Conservation (phyloP, 768 basidiomycete species). For the Bullera alba region DNA sequence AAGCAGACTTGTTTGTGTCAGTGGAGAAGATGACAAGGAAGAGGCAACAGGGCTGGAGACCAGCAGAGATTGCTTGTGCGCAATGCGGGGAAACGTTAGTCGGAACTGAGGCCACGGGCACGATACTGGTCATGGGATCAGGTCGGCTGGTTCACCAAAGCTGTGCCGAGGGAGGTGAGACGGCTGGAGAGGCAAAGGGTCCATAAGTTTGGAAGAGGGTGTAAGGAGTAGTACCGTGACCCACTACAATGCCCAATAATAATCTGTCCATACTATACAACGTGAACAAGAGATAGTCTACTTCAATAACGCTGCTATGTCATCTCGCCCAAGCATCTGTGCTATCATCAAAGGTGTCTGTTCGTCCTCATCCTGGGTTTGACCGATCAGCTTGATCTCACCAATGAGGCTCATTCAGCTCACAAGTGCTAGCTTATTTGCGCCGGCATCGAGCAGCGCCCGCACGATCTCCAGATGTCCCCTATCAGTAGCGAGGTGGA, state of each 20-base stretch:
- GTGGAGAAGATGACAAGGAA: constrained; percentile 53
- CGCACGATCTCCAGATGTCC: constrained; percentile 59
- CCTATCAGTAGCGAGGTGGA: constrained; percentile 81
- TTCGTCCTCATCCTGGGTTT: constrained; percentile 61
- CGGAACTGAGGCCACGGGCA: too few relatives aligned
- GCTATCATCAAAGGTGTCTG: constrained; percentile 60
- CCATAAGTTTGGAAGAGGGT: too few relatives aligned
- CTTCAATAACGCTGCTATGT: constrained; percentile 51
- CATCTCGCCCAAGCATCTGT: constrained; percentile 54
- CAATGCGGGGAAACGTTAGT: neutral
- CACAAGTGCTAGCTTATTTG: constrained; percentile 62
- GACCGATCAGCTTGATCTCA: neutral
- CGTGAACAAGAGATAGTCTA: too few relatives aligned
- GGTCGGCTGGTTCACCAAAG: too few relatives aligned
- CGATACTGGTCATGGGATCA: too few relatives aligned
- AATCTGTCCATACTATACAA: too few relatives aligned
- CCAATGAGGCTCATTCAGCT: neutral
- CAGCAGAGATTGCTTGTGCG: neutral
- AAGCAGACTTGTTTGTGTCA: constrained; percentile 71
- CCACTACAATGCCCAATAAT: too few relatives aligned
- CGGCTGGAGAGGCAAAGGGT: too few relatives aligned
- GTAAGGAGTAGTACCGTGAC: too few relatives aligned
- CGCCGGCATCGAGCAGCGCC: constrained; percentile 59
- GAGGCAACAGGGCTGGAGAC: constrained; percentile 13
- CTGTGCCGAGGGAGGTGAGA: too few relatives aligned